These are phyloP conservation scores for Macrocystidia cucumis DNA, from an alignment of 1,284 basidiomycete species.

Conservation along the genomic window DNA sequence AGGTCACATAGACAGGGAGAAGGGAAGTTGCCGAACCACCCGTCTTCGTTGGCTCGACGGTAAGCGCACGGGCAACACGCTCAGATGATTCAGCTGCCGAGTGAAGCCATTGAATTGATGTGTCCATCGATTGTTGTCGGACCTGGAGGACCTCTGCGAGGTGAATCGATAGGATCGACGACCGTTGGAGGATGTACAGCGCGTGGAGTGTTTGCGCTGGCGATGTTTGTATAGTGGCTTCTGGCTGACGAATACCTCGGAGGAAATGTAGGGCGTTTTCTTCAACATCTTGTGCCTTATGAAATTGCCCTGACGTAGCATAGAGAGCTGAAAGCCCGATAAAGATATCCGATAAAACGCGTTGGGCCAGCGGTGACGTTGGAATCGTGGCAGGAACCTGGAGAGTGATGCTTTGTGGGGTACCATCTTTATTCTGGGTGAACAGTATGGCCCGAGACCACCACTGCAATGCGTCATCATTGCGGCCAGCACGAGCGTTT, in stretches of 20 bases:
- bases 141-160: slow-evolving; percentile 70
- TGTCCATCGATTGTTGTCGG: slow-evolving; percentile 29
- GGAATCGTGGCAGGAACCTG: slow-evolving; percentile 37
- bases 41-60: slow-evolving; percentile 29
- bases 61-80: slow-evolving; percentile 49
- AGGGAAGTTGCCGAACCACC: slow-evolving; percentile 15
- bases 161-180: slow-evolving; percentile 67
- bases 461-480: slow-evolving; percentile 52
- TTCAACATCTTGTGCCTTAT: slow-evolving; percentile 62
- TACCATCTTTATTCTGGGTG: slow-evolving; percentile 16
- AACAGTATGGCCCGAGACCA: slow-evolving; percentile 54
- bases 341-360: slow-evolving; percentile 58
- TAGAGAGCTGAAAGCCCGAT: slow-evolving; percentile 68
- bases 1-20: slow-evolving; percentile 33
- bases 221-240: slow-evolving; percentile 30
- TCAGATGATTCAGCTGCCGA: slow-evolving; percentile 63
- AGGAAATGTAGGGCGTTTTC: slow-evolving; percentile 62
- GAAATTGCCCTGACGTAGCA: slow-evolving; percentile 58
- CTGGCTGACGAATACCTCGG: slow-evolving; percentile 49
- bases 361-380: slow-evolving; percentile 56
- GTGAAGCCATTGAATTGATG: slow-evolving; percentile 50
- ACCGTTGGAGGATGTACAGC: slow-evolving; percentile 65
- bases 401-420: slow-evolving; percentile 18
- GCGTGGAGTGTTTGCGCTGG: slow-evolving; percentile 58
- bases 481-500: slow-evolving; percentile 42